Base-by-base conservation (phyloP, 2,329 filamentous ascomycete genomes). In the Triangularia verruculosa region DNA sequence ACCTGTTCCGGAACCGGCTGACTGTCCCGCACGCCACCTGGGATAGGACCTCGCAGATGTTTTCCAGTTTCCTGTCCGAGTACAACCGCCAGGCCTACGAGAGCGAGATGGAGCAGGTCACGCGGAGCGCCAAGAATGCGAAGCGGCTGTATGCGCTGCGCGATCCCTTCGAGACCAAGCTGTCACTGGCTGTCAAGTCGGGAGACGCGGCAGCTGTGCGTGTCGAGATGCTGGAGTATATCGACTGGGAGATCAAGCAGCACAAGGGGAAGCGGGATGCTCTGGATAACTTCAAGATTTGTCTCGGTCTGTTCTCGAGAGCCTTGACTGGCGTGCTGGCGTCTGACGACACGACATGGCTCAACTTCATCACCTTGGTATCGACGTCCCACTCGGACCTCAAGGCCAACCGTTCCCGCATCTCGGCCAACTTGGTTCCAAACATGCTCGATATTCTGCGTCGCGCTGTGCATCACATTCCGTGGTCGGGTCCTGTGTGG, bases 401-500 rank as follows among this genome's bases (percentile, higher is more conserved):
- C 54, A 73, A 68, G 60, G 65, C 68, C 67, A 80, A 75, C 64
- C 79, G 76, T 70, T 74, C 70, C 70, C 77, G 72, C 68, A 66
- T 63, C 75, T 77, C 68, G 67, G 77, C 67, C 52, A 75, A 61
- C 68, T 76, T 72, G 61, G 76, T 74, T 61, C 83, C 76, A 20
- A 78, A 79, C 61, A 76, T 90, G 39, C 82, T 96, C 9, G 85
- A 91, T 55, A 84, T 94, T 6, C 81, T 96, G 2, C 88, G 92
- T 70, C 86, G 93, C 68, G 93, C 92, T 12, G 95, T 93, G 9
- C 86, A 89, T 52, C 95, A 98, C 76, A 97, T 94, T 70, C 93
- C 95, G 1, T 96, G 93, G 90, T 96, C 93, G 6, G 95, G 95
- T 15, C 83, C 86, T 27, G 82, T 99, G 6, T 99, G 95, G 95